Conservation (phyloP, 1,284 basidiomycete species). For the Xanthoconium separans region DNA sequence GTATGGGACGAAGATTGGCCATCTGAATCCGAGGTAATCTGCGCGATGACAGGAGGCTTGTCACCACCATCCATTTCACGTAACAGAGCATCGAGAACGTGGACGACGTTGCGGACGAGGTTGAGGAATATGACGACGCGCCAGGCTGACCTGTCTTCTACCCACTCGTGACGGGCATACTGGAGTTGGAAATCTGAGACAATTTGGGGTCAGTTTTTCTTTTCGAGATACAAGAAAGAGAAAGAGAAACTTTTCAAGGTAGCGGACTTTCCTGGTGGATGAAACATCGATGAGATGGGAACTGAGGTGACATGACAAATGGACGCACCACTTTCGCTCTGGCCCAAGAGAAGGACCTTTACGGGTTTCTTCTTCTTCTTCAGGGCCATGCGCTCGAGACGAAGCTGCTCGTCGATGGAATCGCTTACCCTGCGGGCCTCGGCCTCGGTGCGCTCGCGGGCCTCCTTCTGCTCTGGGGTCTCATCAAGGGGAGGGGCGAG, state of each 20-base stretch:
- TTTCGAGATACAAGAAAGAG: neutral
- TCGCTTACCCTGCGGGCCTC: slow-evolving; percentile 61
- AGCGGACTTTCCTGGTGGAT: slow-evolving; percentile 46
- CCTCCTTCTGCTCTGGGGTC: slow-evolving; percentile 48
- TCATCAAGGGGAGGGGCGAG: slow-evolving; percentile 62
- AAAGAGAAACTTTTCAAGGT: slow-evolving; percentile 47
- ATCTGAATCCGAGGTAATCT: slow-evolving; percentile 38
- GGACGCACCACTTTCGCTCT: slow-evolving; percentile 67
- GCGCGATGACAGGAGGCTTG: slow-evolving; percentile 26
- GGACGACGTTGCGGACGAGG: slow-evolving; percentile 65
- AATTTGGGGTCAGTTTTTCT: neutral
- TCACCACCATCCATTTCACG: slow-evolving; percentile 50
- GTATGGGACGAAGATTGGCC: slow-evolving; percentile 22
- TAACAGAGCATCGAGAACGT: slow-evolving; percentile 54
- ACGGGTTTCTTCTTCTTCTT: slow-evolving; percentile 58
- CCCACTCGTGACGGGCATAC: slow-evolving; percentile 65
- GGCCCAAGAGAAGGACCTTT: slow-evolving; percentile 63
- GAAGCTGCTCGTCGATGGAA: slow-evolving; percentile 66
- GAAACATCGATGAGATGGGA: slow-evolving; percentile 29
- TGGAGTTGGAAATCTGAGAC: slow-evolving; percentile 68
- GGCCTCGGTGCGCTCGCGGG: slow-evolving; percentile 54
- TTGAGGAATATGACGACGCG: slow-evolving; percentile 73
- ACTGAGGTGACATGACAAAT: slow-evolving; percentile 26
- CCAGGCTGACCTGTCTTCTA: slow-evolving; percentile 68
- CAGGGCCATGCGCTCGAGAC: slow-evolving; percentile 49